Evolutionary conservation across 805 yeast species (phyloP), one percentile per base, ranked within the genome.

Genomic region (Yarrowia deformans): DNA sequence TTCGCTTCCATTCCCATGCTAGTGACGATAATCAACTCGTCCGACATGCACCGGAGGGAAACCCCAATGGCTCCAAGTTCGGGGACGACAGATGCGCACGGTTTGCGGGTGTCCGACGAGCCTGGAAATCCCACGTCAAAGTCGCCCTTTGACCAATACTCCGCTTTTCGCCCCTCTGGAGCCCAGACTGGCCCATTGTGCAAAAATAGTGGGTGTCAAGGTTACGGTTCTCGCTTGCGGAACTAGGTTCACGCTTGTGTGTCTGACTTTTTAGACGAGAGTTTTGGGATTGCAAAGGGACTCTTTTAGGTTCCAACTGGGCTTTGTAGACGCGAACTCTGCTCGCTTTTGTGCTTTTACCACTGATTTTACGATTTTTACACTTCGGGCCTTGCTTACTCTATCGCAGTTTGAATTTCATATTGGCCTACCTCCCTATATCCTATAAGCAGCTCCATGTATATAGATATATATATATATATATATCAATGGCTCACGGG

Each of bases 401-500:
- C 66, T 60, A 45, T 60, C 66, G 66, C 52, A 18, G 50, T 32
- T 45, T 19, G 52, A 35, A 40, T 60, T 60, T 60, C 66, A 60
- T 60, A 60, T 60, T 60, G 66, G 66, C 35, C 52, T 45, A 60
- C 52, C 52, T 45, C 66, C 66, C 66, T 60, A 60, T 60, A 60
- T 32, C 64, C 52, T 32, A 43, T 35, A 43, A 60, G 66, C 50
- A 60, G 48, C 63, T 60, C 18, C 40, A 34, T 60, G 66, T 60
- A 60, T 43, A 45, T 34, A 12, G 52, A 43, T 32, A 60, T 45
- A 60, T 60, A 54, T 54, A n/a, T n/a, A n/a, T n/a, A 58, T 54
- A 54, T 54, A 54, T 37, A 54, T 39, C 34, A 14, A 54, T 37
- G 34, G 60, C 34, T 50, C 39, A 34, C 39, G 40, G 29, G 55